A percentile compares a stretch with the other conserved stretches of the same genome.
These are phyloP conservation scores for Cubamyces lactineus DNA, from an alignment of 768 basidiomycete genomes.

Conservation along the genomic window DNA sequence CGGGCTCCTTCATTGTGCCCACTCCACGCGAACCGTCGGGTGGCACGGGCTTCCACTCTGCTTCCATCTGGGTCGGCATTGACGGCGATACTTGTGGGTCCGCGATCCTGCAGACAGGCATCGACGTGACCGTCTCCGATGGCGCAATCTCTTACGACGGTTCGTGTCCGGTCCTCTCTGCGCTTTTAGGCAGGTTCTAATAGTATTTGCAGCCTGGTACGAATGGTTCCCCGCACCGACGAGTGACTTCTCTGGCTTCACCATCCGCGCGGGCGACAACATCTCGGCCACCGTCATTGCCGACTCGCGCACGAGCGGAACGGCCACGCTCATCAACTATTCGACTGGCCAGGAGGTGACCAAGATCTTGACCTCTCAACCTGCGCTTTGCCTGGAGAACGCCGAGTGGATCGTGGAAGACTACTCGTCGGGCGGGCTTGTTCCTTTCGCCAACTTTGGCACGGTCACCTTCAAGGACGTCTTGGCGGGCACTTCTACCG, in stretches of 20 bases:
- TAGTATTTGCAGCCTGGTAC: constrained; percentile 33
- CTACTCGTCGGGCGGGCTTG: constrained; percentile 31
- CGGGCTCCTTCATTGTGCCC: constrained; percentile 39
- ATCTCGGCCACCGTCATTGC: constrained; percentile 37
- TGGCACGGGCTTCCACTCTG: constrained; percentile 32
- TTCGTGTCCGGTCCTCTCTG: constrained; percentile 17
- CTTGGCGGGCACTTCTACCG: constrained; percentile 33
- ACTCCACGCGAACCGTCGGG: constrained; percentile 35
- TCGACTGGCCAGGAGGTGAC: constrained; percentile 35
- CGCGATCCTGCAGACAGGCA: constrained; percentile 43
- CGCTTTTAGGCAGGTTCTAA: no score
- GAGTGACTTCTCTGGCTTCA: constrained; percentile 38
- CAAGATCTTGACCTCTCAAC: constrained; percentile 34
- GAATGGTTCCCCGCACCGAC: constrained; percentile 40
- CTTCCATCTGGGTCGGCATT: constrained; percentile 43
- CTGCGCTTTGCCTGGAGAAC: constrained; percentile 39
- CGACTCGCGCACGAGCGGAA: constrained; percentile 30
- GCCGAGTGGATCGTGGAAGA: constrained; percentile 46
- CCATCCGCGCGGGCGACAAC: constrained; percentile 34
- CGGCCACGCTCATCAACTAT: constrained; percentile 34
- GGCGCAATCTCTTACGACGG: constrained; percentile 35
- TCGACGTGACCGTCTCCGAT: constrained; percentile 37
- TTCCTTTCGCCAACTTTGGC: constrained; percentile 44
- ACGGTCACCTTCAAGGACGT: constrained; percentile 41
- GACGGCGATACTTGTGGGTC: constrained; percentile 41